phyloP scores from a whole-genome alignment of 495 filamentous ascomycete species.

The Xylaria acuta region DNA sequence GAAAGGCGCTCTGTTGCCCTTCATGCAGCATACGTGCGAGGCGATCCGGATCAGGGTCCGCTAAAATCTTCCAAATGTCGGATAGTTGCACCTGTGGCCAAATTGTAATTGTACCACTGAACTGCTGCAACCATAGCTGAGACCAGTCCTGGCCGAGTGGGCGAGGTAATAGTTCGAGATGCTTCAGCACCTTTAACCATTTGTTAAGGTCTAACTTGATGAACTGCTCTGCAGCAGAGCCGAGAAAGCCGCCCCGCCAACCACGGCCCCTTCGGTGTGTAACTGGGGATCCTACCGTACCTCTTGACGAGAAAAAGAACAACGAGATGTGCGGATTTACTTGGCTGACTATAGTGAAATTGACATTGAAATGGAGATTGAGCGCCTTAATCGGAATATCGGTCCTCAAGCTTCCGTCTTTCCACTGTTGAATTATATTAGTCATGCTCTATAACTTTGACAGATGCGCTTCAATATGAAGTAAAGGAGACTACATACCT shows the following conservation, averaged over 20 bases:
- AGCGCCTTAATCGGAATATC: slow-evolving; percentile 94
- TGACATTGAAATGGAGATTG: slow-evolving; percentile 96
- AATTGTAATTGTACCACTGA: slow-evolving; percentile 93
- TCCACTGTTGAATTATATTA: slow-evolving; percentile 78
- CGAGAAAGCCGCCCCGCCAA: slow-evolving; percentile 94
- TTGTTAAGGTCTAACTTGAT: slow-evolving; percentile 94
- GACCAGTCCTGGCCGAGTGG: slow-evolving; percentile 96
- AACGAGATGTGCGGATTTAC: slow-evolving; percentile 98
- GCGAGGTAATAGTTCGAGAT: slow-evolving; percentile 88
- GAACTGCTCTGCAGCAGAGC: slow-evolving; percentile 90
- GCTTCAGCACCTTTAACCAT: slow-evolving; percentile 92
- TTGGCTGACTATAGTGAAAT: slow-evolving; percentile 94
- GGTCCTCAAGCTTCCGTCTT: slow-evolving; percentile 90
- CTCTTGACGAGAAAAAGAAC: slow-evolving; percentile 96
- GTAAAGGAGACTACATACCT: slow-evolving; percentile 50
- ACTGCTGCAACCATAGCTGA: slow-evolving; percentile 92
- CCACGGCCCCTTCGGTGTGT: slow-evolving; percentile 92
- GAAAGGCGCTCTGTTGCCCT: slow-evolving; percentile 84
- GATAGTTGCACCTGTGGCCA: slow-evolving; percentile 78
- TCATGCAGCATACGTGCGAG: slow-evolving; percentile 86
- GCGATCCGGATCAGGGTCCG: slow-evolving; percentile 75
- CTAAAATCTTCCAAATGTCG: slow-evolving; percentile 87
- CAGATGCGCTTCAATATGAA: not conserved
- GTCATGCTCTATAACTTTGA: not conserved
- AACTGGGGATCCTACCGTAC: slow-evolving; percentile 88